Percentiles rank a stretch among this genome's conserved stretches.
Conservation (phyloP, 805 yeast species). For the Lipomyces yamanashiensis region DNA sequence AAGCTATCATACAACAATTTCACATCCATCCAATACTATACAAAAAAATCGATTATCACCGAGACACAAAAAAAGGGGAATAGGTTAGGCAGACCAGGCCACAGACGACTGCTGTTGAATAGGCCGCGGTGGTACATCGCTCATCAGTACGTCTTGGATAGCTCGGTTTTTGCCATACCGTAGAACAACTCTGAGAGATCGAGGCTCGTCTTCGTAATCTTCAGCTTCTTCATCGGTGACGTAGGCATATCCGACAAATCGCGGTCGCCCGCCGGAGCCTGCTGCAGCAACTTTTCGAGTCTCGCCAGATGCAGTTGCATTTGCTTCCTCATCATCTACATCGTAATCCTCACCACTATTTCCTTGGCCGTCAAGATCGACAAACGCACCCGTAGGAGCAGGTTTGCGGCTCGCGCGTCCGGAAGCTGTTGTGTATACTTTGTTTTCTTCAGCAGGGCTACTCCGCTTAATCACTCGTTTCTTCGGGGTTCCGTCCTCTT, state of each 20-base stretch:
- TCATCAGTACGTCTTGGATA: not conserved
- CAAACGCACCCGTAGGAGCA: slow-evolving; percentile 3
- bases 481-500: slow-evolving; percentile 6
- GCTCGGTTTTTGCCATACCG: too few relatives aligned
- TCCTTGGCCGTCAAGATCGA: slow-evolving; percentile 6
- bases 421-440: slow-evolving; percentile 29
- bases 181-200: slow-evolving; percentile 3
- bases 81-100: too few relatives aligned
- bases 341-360: slow-evolving; percentile 13
- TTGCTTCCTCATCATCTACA: slow-evolving; percentile 15
- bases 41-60: too few relatives aligned
- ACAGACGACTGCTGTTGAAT: too few relatives aligned
- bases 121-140: not conserved
- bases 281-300: not conserved
- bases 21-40: too few relatives aligned
- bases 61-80: too few relatives aligned
- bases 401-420: slow-evolving; percentile 34
- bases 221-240: slow-evolving; percentile 15
- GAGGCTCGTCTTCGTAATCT: slow-evolving; percentile 14
- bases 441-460: slow-evolving; percentile 12
- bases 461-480: slow-evolving; percentile 14
- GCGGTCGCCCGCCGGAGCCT: slow-evolving; percentile 1
- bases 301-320: not conserved
- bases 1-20: too few relatives aligned
- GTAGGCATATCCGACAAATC: slow-evolving; percentile 6